Base-by-base conservation (phyloP, 768 basidiomycete genomes). In the Pleurotus cornucopiae region DNA sequence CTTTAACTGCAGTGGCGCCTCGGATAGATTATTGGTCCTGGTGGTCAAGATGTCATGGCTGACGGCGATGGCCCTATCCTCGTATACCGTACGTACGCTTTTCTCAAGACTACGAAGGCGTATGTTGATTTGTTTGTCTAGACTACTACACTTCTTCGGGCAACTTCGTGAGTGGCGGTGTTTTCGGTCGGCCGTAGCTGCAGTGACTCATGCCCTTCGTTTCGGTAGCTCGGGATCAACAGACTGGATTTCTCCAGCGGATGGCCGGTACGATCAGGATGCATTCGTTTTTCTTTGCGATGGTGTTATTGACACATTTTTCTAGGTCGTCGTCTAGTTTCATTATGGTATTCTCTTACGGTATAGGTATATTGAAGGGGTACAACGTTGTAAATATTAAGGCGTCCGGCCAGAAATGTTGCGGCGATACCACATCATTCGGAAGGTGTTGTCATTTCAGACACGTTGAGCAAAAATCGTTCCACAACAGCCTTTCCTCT, bases 401-500 rank as follows among this genome's bases (percentile, higher is more conserved):
- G 23, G 30, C 30, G 6, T 34, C 9, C 9, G 30, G 7, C 30
- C 9, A 34, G 30, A 11, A 34, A 34, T 34, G 30, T 34, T 11
- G 5, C 5, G 23, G 23, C 23, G 30, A 34, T 34, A 9, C 9
- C 30, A 34, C 30, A 34, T 34, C 30, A 34, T 34, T 34, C 30
- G 1, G 30, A 9, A 48, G 47, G 9, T 6, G 16, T 12, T 23
- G 6, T 41, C 48, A 66, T 66, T 39, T 67, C 69, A 2, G 79
- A 82, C 1, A 83, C 77, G 21, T 80, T 82, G 1, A 75, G 63
- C 52, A 91, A 67, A 68, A 93, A 94, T 13, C 85, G 81, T 63
- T 91, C 86, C 26, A 92, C 66, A 40, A 92, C 91, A 1, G 82
- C 75, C 61, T 90, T 90, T 0, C 91, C 91, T 39, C 84, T 82